Base-by-base conservation (phyloP, 176 grass and related monocot genomes). In the Musa beccarii region DNA sequence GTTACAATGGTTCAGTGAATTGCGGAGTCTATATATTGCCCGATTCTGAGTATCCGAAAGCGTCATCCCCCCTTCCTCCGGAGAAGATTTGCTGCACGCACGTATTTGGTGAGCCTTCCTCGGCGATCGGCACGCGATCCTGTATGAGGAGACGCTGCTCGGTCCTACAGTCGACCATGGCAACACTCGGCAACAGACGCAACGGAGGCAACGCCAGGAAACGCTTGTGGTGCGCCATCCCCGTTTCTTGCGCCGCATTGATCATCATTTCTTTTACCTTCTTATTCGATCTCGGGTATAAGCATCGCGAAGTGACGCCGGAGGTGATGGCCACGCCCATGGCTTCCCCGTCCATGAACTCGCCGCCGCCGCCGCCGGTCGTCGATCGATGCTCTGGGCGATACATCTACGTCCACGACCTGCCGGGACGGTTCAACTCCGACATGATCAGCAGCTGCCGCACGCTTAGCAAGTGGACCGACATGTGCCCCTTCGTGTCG, bases 351-450 rank as follows among this genome's bases (percentile, higher is more conserved):
- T 69, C 49, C 23, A 15, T 10, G 13, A 15, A 2, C 61, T 24
- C 74, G 19, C 50, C 79, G 2, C 70, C 16, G 4, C 13, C 55
- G 26, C 62, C 25, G 53, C n/a, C n/a, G 14, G 15, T n/a, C 20
- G 51, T 3, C 14, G 71, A 79, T 54, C 73, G 15, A 49, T 95
- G 91, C 78, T 24, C 83, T 43, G 83, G 85, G 11, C 81, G 85
- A 2, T 95, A 95, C 75, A 72, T 90, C 54, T 88, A 88, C 76
- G 71, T 95, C 9, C 81, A 80, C 11, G 49, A 85, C 20, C 63
- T 80, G 3, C 83, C 78, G 1, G 17, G 17, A 1, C 26, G 52
- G 77, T 85, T 77, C 78, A 85, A 85, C 72, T 49, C 54, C 15
- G 83, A 85, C 16, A 76, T 85, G 28, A 19, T 85, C 14, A 52